Conservation (phyloP, 2,329 filamentous ascomycete genomes). For the Fusarium phyllophilum region DNA sequence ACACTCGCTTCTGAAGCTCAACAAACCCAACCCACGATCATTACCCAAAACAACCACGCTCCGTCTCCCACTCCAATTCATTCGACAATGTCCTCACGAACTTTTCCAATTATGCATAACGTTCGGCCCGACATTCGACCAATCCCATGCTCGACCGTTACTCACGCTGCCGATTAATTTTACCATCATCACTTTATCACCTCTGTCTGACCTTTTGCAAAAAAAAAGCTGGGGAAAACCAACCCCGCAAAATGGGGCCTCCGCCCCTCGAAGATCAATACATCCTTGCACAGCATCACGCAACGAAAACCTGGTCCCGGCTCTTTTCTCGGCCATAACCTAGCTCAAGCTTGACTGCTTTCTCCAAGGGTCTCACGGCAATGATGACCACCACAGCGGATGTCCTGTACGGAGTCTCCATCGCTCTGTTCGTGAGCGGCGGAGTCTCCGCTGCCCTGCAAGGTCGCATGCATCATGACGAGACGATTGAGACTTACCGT, state of each 20-base stretch:
- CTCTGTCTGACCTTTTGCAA: background rate
- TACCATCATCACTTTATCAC: background rate
- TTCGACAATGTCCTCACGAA: slow-evolving; percentile 6
- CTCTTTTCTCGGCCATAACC: slow-evolving; percentile 35
- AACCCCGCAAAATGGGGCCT: slow-evolving; percentile 30
- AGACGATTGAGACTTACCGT: background rate
- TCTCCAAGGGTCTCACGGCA: background rate
- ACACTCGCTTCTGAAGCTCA: background rate
- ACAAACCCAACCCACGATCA: slow-evolving; percentile 2
- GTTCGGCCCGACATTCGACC: slow-evolving; percentile 21
- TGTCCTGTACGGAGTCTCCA: background rate
- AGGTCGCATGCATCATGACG: slow-evolving; percentile 7
- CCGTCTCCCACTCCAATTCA: background rate
- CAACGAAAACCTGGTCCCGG: slow-evolving; percentile 19
- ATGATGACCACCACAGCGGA: background rate
- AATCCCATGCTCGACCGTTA: background rate
- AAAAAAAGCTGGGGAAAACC: slow-evolving; percentile 9
- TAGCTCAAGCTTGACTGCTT: background rate
- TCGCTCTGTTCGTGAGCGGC: background rate
- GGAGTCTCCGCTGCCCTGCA: slow-evolving; percentile 21
- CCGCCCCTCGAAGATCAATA: background rate
- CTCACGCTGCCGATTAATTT: background rate
- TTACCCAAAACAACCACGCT: background rate
- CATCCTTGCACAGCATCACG: slow-evolving; percentile 19
- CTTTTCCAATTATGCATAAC: slow-evolving; percentile 15